A percentile compares a stretch with the other conserved stretches of the same genome.
These are phyloP conservation scores for Dictyostelium brefeldianum DNA, from an alignment of 78 protist species.

Conservation along the genomic window DNA sequence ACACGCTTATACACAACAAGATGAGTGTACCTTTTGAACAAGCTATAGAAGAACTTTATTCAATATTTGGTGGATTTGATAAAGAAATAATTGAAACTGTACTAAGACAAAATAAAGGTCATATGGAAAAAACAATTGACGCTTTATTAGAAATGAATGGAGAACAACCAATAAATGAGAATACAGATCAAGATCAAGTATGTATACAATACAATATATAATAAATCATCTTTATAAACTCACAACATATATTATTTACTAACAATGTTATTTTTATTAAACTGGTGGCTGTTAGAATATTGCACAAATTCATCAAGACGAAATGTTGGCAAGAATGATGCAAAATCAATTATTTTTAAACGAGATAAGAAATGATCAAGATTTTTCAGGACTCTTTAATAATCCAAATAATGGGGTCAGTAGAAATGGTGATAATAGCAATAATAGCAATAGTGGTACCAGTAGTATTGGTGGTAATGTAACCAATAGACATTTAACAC, in stretches of 20 bases:
- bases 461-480: neutral
- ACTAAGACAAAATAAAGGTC: conserved; percentile 60
- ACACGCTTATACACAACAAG: neutral
- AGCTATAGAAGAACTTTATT: conserved; percentile 40
- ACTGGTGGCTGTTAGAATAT: conserved; percentile 2
- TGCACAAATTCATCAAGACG: conserved; percentile 70
- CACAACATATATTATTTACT: neutral
- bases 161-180: conserved; percentile 54
- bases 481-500: neutral
- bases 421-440: neutral
- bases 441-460: neutral
- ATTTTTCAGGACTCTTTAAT: conserved; percentile 27
- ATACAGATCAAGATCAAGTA: conserved; percentile 56
- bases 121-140: conserved; percentile 81
- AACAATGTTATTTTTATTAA: neutral
- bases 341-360: conserved; percentile 65
- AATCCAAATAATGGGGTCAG: neutral
- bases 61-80: conserved; percentile 65
- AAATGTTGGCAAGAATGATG: conserved; percentile 65
- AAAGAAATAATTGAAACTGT: conserved; percentile 51
- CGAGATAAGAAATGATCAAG: conserved; percentile 37
- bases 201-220: no score
- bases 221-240: no score
- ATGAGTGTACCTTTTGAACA: conserved; percentile 77
- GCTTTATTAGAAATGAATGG: conserved; percentile 79